Percentiles rank a stretch among this genome's conserved stretches.
Evolutionary conservation across 768 basidiomycete species (phyloP).

Genomic region (Baorangia bicolor): DNA sequence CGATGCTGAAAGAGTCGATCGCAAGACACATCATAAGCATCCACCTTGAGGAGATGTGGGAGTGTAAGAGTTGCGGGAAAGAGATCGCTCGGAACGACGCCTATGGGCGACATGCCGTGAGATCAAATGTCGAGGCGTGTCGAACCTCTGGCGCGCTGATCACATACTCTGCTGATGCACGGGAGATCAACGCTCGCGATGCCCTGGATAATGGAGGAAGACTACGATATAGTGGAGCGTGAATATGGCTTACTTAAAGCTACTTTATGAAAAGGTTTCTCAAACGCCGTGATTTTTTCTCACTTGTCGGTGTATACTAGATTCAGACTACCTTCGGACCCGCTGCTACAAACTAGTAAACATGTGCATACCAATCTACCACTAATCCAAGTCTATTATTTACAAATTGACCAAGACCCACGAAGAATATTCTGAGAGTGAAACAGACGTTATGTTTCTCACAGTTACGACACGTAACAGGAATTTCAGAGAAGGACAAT

Average conservation of each 20-base stretch:
- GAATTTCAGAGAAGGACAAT: no score
- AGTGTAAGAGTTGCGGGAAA: slow-evolving; percentile 18
- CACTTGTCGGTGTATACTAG: neutral
- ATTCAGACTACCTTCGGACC: neutral
- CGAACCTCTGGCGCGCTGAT: slow-evolving; percentile 4
- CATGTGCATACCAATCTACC: neutral
- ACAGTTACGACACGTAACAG: no score
- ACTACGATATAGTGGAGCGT: neutral
- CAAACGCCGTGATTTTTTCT: neutral
- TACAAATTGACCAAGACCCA: neutral
- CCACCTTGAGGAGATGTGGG: slow-evolving; percentile 19
- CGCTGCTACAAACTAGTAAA: neutral
- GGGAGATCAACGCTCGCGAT: neutral
- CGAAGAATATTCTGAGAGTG: neutral
- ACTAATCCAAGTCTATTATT: neutral
- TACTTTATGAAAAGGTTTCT: neutral
- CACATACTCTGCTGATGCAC: slow-evolving; percentile 5
- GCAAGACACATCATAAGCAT: slow-evolving; percentile 14
- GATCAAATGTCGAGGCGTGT: slow-evolving; percentile 1
- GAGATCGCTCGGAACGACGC: slow-evolving; percentile 8
- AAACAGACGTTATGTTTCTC: neutral
- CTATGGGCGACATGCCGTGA: slow-evolving; percentile 2
- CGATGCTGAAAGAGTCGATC: slow-evolving; percentile 26
- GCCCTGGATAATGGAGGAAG: slow-evolving; percentile 7
- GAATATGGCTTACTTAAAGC: neutral